These are phyloP conservation scores for Sporothrix brunneoviolacea DNA, from an alignment of 2,329 filamentous ascomycete genomes.

Conservation along the genomic window DNA sequence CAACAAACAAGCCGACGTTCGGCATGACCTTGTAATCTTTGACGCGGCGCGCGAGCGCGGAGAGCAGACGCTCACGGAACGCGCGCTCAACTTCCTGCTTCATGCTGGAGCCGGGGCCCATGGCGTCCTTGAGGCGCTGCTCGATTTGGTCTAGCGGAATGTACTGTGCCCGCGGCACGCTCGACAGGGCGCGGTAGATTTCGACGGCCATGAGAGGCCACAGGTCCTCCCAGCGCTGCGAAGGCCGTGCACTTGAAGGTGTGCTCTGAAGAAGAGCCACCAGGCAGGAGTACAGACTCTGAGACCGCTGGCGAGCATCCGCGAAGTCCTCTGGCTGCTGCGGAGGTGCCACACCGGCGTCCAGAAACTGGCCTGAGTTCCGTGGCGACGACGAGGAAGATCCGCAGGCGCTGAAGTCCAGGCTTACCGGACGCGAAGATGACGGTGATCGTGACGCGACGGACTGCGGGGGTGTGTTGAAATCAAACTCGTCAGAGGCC, in stretches of 20 bases:
- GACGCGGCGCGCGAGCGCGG: constrained; percentile 43
- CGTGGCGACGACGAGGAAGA: constrained; percentile 47
- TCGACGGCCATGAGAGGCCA: constrained; percentile 49
- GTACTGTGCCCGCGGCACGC: not conserved
- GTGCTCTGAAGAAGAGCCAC: constrained; percentile 50
- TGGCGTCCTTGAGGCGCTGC: constrained; percentile 10
- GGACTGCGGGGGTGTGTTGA: constrained; percentile 17
- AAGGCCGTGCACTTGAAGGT: constrained; percentile 33
- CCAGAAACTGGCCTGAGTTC: constrained; percentile 34
- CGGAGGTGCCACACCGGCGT: constrained; percentile 1
- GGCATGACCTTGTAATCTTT: constrained; percentile 47
- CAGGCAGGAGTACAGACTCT: constrained; percentile 46
- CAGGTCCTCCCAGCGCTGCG: constrained; percentile 45
- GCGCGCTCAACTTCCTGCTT: constrained; percentile 39
- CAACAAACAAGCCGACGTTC: constrained; percentile 47
- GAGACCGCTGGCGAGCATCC: constrained; percentile 38
- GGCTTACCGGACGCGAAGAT: constrained; percentile 44
- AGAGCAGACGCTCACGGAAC: constrained; percentile 43
- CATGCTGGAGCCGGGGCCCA: not conserved
- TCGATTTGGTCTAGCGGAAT: constrained; percentile 14
- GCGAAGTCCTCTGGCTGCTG: constrained; percentile 28
- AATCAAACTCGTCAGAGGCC: constrained; percentile 14
- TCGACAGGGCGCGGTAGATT: constrained; percentile 43
- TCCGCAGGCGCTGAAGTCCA: constrained; percentile 43
- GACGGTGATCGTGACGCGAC: constrained; percentile 21